Evolutionary conservation across 2,329 filamentous ascomycete species (phyloP).

Genomic region (Neonectria punicea): DNA sequence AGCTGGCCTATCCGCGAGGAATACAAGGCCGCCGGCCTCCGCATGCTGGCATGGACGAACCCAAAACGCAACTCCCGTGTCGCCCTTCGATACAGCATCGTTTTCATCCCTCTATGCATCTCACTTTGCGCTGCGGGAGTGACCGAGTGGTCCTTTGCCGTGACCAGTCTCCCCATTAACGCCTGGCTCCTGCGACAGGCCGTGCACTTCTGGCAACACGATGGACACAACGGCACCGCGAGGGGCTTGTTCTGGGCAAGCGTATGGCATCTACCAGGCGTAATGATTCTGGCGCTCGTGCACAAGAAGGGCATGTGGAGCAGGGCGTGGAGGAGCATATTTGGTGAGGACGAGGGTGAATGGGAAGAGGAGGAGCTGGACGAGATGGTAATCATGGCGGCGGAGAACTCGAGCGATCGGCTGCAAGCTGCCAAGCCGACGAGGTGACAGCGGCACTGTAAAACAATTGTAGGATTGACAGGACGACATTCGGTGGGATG

Average conservation of each 20-base stretch:
- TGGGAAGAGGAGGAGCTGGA: conserved; percentile 66
- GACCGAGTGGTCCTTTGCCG: conserved; percentile 86
- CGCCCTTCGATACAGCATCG: conserved; percentile 84
- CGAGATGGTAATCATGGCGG: conserved; percentile 52
- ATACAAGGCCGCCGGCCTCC: conserved; percentile 77
- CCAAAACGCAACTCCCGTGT: conserved; percentile 87
- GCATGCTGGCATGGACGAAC: conserved; percentile 88
- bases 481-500: conserved; percentile 15
- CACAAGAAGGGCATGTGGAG: conserved; percentile 96
- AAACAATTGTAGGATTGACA: conserved; percentile 39
- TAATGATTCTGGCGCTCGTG: conserved; percentile 89
- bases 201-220: conserved; percentile 80
- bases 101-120: conserved; percentile 87
- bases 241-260: conserved; percentile 95
- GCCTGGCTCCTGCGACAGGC: conserved; percentile 86
- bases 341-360: conserved; percentile 70
- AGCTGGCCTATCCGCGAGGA: conserved; percentile 90
- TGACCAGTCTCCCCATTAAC: conserved; percentile 84
- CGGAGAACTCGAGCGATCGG: conserved; percentile 36
- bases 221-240: conserved; percentile 83
- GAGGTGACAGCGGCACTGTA: conserved; percentile 37
- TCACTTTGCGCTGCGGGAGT: conserved; percentile 82
- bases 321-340: conserved; percentile 77
- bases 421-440: conserved; percentile 26
- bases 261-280: conserved; percentile 92